Evolutionary conservation across 2,329 filamentous ascomycete species (phyloP), one percentile per base, ranked within the genome.

Genomic region (Berkeleyomyces basicola): DNA sequence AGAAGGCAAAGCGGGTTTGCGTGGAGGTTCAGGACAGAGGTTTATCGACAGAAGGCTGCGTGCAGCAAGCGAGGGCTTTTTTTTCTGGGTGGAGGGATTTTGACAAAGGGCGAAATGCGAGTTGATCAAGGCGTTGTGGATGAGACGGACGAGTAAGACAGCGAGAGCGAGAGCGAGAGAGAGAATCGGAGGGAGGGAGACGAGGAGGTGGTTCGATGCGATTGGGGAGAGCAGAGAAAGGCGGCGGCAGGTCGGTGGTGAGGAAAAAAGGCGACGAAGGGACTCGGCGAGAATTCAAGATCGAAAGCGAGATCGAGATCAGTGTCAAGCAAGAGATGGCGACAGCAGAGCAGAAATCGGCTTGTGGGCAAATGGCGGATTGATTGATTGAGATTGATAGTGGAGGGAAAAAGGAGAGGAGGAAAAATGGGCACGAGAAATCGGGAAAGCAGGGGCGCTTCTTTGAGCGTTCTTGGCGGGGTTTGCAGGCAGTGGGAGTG

Each of bases 391-490:
- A 47, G 39, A 43, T 3, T 4, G 11, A 43, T 14, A 3, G n/a
- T 7, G 36, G 42, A 42, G n/a, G 11, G 11, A 42, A 36, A 40
- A 40, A n/a, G 36, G 10, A 61, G 31, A 6, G 9, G 37, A 57
- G 14, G n/a, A 43, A 57, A 43, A 42, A 4, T 53, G 4, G 16
- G 11, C 2, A 31, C 33, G 7, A 49, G 44, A 61, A 7, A 49
- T n/a, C 10, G 42, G 40, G 9, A 46, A 46, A 10, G 23, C 39
- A 46, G 40, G 10, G 39, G 49, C 49, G 33, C n/a, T 11, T 60
- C 33, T 49, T 33, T 37, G 7, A 36, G 40, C 14, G 37, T 42
- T 46, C 58, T 60, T 60, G 58, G 58, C 58, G 58, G 58, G 58
- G 58, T 60, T 60, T 33, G 42, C 42, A 3, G 9, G 9, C 7